Evolutionary conservation across 2,329 filamentous ascomycete genomes (phyloP), one percentile per base, ranked within the genome.

Genomic region (Colletotrichum phormii): DNA sequence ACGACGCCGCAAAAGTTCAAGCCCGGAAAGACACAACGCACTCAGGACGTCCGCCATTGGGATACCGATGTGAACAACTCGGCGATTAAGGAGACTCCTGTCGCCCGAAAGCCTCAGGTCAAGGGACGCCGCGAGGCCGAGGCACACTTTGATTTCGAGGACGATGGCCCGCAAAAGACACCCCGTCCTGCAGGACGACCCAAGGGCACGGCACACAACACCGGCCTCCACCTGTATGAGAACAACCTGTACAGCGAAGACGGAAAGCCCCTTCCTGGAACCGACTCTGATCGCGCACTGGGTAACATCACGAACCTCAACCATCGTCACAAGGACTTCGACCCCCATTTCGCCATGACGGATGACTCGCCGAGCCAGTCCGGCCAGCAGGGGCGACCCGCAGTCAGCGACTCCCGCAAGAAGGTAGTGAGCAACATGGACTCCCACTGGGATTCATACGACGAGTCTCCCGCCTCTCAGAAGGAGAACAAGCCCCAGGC

Each of bases 121-220:
- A 88, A 93, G 80, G 88, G 93, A 49, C 94, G 96, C 72, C 94
- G 91, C 54, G 94, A 97, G 77, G 92, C 93, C 22, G 91, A 95
- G 79, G 85, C 91, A 1, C 95, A 98, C 82, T 98, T 98, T 79
- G 91, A 97, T 74, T 89, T 98, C 78, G 86, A 90, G 66, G 95
- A 98, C 79, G 92, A 95, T 68, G 91, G 90, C 61, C 89, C 89
- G 62, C 84, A 86, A 18, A 87, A 85, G 8, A 85, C 88, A 67
- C 83, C 85, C 55, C 86, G 86, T 64, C 78, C 82, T 60, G 79
- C 82, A 63, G 82, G 82, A 61, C 85, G 86, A 62, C 87, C 86
- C 64, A 87, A 86, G 68, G 90, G 89, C 57, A 82, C 86, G n/a
- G 87, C 83, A 49, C 88, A 91, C 70, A 95, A 94, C 82, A 90